Base-by-base conservation (phyloP, 2,329 filamentous ascomycete species). In the Sarocladium kiliense region DNA sequence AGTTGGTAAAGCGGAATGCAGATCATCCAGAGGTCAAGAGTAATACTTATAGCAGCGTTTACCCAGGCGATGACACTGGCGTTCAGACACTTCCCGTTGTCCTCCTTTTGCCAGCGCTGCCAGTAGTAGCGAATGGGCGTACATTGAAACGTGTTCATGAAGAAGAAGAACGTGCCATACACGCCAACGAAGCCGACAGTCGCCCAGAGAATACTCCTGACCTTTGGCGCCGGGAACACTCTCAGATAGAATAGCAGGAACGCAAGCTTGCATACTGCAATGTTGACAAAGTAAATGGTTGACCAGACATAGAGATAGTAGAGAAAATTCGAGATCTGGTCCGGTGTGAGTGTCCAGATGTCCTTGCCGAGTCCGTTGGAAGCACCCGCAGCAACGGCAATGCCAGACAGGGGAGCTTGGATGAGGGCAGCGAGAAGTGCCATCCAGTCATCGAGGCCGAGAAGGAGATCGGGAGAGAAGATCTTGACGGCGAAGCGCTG, bases 181-280 rank as follows among this genome's bases (percentile, higher is more conserved):
- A 72, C 9, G 4, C 63, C 37, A 44, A 71, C 72, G 54, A 77
- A 68, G 3, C 61, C 59, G 34, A 78, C 60, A 0, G 76, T 77
- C n/a, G 57, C 68, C 66, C 70, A 74, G 5, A 80, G 66, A 12
- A 77, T 47, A 5, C 65, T 66, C 14, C 71, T 70, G 10, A 80
- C 70, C 2, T 49, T 56, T 0, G 54, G 57, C 0, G 65, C 61
- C 0, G 77, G 77, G 58, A 84, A 84, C 55, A 84, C 77, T 54
- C 77, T 74, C 4, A 80, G 66, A 60, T 81, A 83, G 64, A 84
- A 81, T 61, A 78, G 71, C 1, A 84, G 66, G 23, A 84, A 68
- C 0, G 79, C 74, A 3, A 79, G 63, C 59, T 82, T 81, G 16
- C 78, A 68, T 25, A 79, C 64, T 1, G 74, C 66, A 12, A 79